Evolutionary conservation across 2,329 filamentous ascomycete genomes (phyloP), one percentile per base, ranked within the genome.

Genomic region (Trichoderma sp.): DNA sequence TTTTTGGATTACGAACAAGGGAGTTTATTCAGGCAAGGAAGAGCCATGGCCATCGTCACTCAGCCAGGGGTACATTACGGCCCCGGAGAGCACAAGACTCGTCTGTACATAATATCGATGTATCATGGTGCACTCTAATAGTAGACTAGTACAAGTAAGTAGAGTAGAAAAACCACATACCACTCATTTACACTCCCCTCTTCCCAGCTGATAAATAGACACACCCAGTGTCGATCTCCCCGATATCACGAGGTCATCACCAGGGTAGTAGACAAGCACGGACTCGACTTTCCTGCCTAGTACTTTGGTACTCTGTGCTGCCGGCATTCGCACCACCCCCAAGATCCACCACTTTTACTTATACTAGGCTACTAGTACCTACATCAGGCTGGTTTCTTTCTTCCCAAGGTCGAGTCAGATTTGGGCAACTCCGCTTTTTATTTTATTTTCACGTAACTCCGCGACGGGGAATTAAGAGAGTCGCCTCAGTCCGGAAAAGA

Each of bases 191-290:
- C 14, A 43, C 16, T 16, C 37, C 7, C 61, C 61, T 52, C 28
- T n/a, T 10, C 18, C 18, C 39, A 7, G 39, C 18, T 43, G 26
- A 30, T 39, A 32, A 55, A 26, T 39, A 32, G 43, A 26, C 7
- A 8, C 61, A 65, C 26, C 43, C 51, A 37, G 39, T 43, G 61
- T 56, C 61, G 61, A 65, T 65, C 61, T n/a, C 46, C 21, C 60
- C 46, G 14, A 52, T n/a, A 32, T 32, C 60, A 64, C 60, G 46
- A 64, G 60, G 8, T n/a, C n/a, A 46, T 26, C 21, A 30, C 16
- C 5, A 8, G 11, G 16, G 39, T 43, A n/a, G 16, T n/a, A n/a
- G n/a, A n/a, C 37, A 6, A 26, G 26, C 13, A 49, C 43, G 21
- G 43, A 49, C 18, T 26, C 26, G 4, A 2, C 26, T 26, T 10